A percentile compares a stretch with the other conserved stretches of the same genome.
phyloP scores from a whole-genome alignment of 306 rosid genomes.

The Delonix regia region DNA sequence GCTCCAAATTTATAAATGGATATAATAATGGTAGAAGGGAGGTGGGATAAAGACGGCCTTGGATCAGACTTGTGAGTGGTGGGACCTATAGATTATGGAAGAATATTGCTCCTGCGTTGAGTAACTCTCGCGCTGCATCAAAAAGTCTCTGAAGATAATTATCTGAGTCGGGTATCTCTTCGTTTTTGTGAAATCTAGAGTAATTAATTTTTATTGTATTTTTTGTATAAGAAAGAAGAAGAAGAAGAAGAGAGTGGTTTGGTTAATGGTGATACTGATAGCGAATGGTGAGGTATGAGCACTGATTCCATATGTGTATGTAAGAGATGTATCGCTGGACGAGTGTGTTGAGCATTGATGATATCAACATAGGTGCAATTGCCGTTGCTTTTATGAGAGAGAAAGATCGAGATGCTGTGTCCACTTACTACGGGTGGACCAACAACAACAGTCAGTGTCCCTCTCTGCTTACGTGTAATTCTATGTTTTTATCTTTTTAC shows the following conservation, averaged over 20 bases:
- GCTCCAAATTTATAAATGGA: conserved; percentile 27
- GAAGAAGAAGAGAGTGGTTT: not conserved
- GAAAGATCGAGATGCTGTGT: conserved; percentile 60
- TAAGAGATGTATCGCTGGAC: too few species aligned
- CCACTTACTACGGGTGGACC: conserved; percentile 72
- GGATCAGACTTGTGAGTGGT: conserved; percentile 21
- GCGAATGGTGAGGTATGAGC: not conserved
- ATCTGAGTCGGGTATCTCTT: too few species aligned
- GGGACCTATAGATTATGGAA: conserved; percentile 35
- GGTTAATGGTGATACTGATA: not conserved
- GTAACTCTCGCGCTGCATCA: not conserved
- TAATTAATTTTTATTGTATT: too few species aligned
- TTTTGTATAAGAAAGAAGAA: too few species aligned
- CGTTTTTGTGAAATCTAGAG: too few species aligned
- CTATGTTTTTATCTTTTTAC: not conserved
- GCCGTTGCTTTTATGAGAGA: conserved; percentile 33
- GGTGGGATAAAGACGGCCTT: not conserved
- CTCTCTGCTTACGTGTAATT: conserved; percentile 41
- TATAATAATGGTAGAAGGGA: conserved; percentile 14
- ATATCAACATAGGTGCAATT: too few species aligned
- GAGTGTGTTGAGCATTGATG: too few species aligned
- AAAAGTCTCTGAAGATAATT: not conserved
- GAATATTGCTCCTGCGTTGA: not conserved
- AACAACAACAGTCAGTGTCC: conserved; percentile 53
- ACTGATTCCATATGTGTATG: too few species aligned